A percentile compares a stretch with the other conserved stretches of the same genome.
Evolutionary conservation across 1,284 basidiomycete genomes (phyloP).

Genomic region (Ganoderma meredithae): DNA sequence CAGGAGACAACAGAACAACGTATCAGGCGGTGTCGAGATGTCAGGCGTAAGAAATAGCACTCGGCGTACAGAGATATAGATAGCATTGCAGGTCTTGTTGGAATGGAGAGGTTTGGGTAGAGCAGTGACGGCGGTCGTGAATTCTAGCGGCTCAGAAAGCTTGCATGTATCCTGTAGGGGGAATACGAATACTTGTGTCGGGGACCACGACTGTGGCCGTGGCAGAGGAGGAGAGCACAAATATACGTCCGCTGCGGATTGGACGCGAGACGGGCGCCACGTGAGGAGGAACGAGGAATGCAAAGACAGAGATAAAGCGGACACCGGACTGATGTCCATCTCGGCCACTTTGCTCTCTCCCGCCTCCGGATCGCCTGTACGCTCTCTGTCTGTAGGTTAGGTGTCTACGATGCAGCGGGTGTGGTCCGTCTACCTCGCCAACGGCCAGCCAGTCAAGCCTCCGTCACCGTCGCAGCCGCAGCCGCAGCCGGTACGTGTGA

Average conservation of each 20-base stretch:
- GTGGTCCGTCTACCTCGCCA: conserved; percentile 59
- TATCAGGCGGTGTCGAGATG: background rate
- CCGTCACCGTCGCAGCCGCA: conserved; percentile 27
- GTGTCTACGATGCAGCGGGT: conserved; percentile 52
- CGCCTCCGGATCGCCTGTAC: conserved; percentile 1
- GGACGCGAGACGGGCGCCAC: background rate
- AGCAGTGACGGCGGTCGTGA: background rate
- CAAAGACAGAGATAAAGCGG: background rate
- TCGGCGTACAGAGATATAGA: background rate
- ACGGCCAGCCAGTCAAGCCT: conserved; percentile 1
- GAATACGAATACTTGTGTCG: too few species aligned
- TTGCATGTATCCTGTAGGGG: too few species aligned
- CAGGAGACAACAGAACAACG: background rate
- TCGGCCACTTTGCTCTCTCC: background rate
- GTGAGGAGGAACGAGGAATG: conserved; percentile 6
- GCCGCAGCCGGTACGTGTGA: conserved; percentile 38
- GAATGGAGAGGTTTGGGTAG: background rate
- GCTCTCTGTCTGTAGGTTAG: conserved; percentile 15
- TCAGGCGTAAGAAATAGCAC: background rate
- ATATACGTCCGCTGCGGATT: background rate
- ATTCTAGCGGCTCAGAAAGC: background rate
- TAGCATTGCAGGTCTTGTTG: background rate
- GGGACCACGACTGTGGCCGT: background rate
- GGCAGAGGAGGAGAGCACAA: background rate
- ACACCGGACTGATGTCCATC: background rate